Evolutionary conservation across 177 flowering plant species (phyloP), one percentile per base, ranked within the genome.

Genomic region (Vitis hybrid): DNA sequence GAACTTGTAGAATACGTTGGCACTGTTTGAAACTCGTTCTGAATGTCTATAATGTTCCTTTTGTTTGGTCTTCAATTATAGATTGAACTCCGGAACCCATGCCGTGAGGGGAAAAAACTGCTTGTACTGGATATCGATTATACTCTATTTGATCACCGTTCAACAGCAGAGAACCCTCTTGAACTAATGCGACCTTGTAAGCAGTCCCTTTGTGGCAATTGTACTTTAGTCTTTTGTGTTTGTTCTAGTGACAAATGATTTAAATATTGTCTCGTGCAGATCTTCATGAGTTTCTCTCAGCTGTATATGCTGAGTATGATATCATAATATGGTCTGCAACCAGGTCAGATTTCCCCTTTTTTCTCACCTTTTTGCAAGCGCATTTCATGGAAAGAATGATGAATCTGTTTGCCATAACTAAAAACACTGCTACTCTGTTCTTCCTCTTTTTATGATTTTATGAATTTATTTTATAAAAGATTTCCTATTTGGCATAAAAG

Each of bases 271-370:
- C 53, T 60, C 70, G 1, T 79, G 81, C 89, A 95, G 99, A 90
- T 87, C 95, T 94, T 71, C 99, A 95, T 75, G 97, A 95, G 74
- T 95, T 94, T 83, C 92, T 95, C 24, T 64, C 99, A 57, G 91
- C 97, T 77, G 97, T 67, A 65, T 92, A 94, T 86, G 89, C 97
- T 7, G 98, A 94, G 79, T 95, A 90, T 82, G 99, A 95, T 80
- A 92, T 96, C 71, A 92, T 94, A 67, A 96, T 96, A 75, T 96
- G 99, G 99, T 96, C 98, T 66, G 97, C 97, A 66, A 96, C 98
- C 74, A 89, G 93, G 99, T 93, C 22, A 70, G 78, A 14, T 70
- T 77, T 53, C 54, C 22, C 15, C 52, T 9, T 38, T 60, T 68
- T 47, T 58, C 2, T 53, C 22, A 20, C 51, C 52, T 31, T 33